These are phyloP conservation scores for Yarrowia sp. DNA, from an alignment of 805 yeast species.

Conservation along the genomic window DNA sequence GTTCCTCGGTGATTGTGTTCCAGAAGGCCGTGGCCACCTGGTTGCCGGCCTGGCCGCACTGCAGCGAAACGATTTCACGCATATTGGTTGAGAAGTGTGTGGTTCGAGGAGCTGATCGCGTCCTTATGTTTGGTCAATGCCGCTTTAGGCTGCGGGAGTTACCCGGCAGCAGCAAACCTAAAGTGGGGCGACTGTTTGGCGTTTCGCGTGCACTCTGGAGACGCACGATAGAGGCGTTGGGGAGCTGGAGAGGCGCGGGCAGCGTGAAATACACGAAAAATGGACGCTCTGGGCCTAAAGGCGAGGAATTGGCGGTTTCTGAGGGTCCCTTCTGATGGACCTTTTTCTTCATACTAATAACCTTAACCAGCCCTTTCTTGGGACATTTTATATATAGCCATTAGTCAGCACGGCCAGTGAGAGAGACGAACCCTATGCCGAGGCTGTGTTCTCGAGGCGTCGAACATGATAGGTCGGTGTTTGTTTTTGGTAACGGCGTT, in stretches of 20 bases:
- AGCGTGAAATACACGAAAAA: background rate
- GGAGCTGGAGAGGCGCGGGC: no score
- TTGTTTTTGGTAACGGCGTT: no score
- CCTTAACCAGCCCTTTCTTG: constrained; percentile 11
- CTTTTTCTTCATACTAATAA: background rate
- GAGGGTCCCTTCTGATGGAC: no score
- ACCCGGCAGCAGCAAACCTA: background rate
- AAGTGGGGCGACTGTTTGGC: constrained; percentile 25
- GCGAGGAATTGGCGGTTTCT: no score
- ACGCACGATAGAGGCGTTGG: background rate
- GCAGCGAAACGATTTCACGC: constrained; percentile 48
- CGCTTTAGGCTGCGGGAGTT: background rate
- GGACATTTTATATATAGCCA: background rate
- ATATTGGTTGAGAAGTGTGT: constrained; percentile 30
- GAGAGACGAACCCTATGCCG: background rate
- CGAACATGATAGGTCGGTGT: background rate
- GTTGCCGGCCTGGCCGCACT: constrained; percentile 48
- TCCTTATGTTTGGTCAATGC: constrained; percentile 19
- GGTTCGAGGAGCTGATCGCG: background rate
- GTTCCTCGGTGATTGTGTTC: constrained; percentile 42
- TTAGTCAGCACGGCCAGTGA: background rate
- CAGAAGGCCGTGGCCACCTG: constrained; percentile 44
- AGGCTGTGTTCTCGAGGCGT: background rate
- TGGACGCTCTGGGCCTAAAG: no score
- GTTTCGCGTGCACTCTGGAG: constrained; percentile 4